These are phyloP conservation scores for Tillandsia fasciculata DNA, from an alignment of 176 grass and related monocot genomes.

Conservation along the genomic window DNA sequence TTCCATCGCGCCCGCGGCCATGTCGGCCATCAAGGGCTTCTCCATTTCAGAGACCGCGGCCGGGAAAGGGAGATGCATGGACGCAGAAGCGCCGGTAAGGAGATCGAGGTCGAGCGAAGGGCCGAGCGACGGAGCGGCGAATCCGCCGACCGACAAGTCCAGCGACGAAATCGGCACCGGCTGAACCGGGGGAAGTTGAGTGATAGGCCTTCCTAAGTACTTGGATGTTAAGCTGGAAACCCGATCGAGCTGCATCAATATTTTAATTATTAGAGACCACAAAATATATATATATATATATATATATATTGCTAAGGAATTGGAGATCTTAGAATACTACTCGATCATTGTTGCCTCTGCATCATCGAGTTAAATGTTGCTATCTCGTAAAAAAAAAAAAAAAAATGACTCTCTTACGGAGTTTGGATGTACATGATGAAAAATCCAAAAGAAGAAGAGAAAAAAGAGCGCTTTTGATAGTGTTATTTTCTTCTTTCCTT, in stretches of 20 bases:
- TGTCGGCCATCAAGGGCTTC: slow-evolving; percentile 48
- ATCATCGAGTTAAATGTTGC: no score
- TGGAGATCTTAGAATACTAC: no score
- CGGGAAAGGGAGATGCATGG: slow-evolving; percentile 39
- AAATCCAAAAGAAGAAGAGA: no score
- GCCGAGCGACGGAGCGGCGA: slow-evolving; percentile 14
- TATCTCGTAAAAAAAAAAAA: no score
- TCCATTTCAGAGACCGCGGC: slow-evolving; percentile 38
- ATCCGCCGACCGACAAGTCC: slow-evolving; percentile 49
- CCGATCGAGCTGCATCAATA: slow-evolving; percentile 57
- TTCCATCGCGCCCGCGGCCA: slow-evolving; percentile 59
- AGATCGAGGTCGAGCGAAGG: slow-evolving; percentile 76
- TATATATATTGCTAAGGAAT: no score
- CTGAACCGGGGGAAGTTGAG: slow-evolving; percentile 51
- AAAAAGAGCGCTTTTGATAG: no score
- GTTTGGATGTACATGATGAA: no score
- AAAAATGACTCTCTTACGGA: no score
- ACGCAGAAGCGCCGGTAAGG: slow-evolving; percentile 28
- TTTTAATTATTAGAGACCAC: no score
- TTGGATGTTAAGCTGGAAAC: slow-evolving; percentile 72
- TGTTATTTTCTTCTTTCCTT: no score
- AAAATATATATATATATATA: no score
- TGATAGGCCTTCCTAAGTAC: slow-evolving; percentile 76
- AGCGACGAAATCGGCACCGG: slow-evolving; percentile 48
- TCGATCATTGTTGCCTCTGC: no score